Evolutionary conservation across 176 grass and related monocot species (phyloP).

Genomic region (Urochloa ruziziensis): DNA sequence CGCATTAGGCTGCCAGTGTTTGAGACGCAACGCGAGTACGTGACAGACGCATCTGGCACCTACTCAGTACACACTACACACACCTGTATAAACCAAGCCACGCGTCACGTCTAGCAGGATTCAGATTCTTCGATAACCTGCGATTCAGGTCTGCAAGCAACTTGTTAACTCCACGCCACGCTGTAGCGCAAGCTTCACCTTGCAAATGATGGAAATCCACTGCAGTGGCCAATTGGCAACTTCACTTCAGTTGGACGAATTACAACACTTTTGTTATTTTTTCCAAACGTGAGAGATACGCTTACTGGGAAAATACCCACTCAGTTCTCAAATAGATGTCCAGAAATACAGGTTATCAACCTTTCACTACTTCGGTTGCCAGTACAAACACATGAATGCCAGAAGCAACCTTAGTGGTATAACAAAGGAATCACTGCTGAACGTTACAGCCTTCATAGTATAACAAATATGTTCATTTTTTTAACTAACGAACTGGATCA

Average conservation of each 20-base stretch:
- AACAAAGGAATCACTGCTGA: neutral
- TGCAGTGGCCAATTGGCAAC: neutral
- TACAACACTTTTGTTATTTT: neutral
- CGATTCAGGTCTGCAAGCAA: neutral
- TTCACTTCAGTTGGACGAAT: neutral
- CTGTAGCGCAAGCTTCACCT: neutral
- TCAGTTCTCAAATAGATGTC: neutral
- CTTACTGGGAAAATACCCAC: neutral
- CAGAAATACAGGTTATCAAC: neutral
- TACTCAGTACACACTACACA: neutral
- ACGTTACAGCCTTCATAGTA: neutral
- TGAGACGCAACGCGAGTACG: neutral
- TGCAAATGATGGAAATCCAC: neutral
- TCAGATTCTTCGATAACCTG: neutral
- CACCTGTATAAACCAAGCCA: neutral
- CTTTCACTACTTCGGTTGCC: neutral
- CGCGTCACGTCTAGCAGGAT: neutral
- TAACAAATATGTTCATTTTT: neutral
- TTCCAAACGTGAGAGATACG: neutral
- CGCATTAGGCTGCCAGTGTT: neutral
- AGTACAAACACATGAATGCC: neutral
- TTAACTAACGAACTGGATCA: neutral
- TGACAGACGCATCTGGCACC: too few species aligned
- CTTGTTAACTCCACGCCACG: too few species aligned
- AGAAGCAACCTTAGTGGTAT: neutral